Evolutionary conservation across 129 eudicot species (phyloP).

Genomic region (Rutidosis leptorrhynchoides): DNA sequence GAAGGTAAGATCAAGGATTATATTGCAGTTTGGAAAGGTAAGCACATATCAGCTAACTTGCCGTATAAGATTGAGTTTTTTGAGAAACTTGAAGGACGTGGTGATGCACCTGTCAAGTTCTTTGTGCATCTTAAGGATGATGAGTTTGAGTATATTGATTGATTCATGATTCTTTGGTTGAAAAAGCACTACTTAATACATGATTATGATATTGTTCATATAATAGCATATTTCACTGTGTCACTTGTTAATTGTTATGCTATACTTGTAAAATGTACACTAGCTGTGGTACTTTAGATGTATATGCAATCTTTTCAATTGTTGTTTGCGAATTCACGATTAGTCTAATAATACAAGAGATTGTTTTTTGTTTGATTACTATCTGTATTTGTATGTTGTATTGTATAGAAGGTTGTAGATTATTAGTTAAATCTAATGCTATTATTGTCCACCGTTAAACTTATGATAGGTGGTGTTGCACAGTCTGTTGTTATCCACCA

Average conservation of each 20-base stretch:
- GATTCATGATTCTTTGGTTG: conserved; percentile 32
- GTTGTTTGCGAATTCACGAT: background rate
- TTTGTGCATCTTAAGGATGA: conserved; percentile 72
- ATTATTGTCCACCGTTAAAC: too few relatives aligned
- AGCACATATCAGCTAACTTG: conserved; percentile 62
- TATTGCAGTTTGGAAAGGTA: conserved; percentile 70
- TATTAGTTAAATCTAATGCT: background rate
- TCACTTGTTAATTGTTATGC: conserved; percentile 12
- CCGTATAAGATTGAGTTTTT: conserved; percentile 74
- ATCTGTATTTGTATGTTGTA: conserved; percentile 18
- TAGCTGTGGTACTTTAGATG: conserved; percentile 9
- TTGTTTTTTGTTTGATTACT: conserved; percentile 7
- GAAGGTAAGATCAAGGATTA: conserved; percentile 62
- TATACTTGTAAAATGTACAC: conserved; percentile 18
- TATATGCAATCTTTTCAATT: background rate
- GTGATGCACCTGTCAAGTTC: conserved; percentile 57
- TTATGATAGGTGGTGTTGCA: background rate
- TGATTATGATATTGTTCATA: conserved; percentile 14
- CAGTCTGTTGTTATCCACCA: conserved; percentile 5
- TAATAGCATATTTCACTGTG: conserved; percentile 6
- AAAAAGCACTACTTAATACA: background rate
- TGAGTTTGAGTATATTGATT: conserved; percentile 68
- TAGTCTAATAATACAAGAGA: background rate
- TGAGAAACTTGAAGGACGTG: conserved; percentile 49
- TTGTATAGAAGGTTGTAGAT: conserved; percentile 7